Percentiles rank a stretch among this genome's conserved stretches.
These are phyloP conservation scores for Suaeda aralocaspica DNA, from an alignment of 148 eudicot genomes.

Conservation along the genomic window DNA sequence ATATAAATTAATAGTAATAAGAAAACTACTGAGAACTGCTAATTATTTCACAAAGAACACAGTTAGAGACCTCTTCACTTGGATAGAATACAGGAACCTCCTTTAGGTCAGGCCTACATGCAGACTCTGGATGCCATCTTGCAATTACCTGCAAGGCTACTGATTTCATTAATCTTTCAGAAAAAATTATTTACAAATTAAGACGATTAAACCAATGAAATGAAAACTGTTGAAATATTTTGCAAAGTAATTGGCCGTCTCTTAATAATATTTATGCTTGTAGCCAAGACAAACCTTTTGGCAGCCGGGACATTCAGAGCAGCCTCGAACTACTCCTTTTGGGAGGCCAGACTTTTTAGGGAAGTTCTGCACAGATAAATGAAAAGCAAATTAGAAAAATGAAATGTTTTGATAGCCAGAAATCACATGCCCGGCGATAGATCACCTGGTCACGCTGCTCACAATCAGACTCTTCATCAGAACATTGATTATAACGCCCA, in stretches of 20 bases:
- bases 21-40: neutral
- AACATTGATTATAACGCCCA: conserved; percentile 40
- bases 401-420: neutral
- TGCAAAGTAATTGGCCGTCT: no score
- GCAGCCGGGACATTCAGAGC: conserved; percentile 65
- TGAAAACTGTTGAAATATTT: neutral
- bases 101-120: conserved; percentile 71
- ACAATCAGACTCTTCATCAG: conserved; percentile 57
- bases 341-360: conserved; percentile 51
- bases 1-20: neutral
- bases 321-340: conserved; percentile 90
- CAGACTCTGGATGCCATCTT: conserved; percentile 82
- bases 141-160: conserved; percentile 84
- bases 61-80: conserved; percentile 64
- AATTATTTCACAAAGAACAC: neutral
- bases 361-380: conserved; percentile 42
- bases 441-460: conserved; percentile 57
- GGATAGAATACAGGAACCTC: conserved; percentile 93
- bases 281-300: conserved; percentile 62
- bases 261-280: neutral
- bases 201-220: conserved; percentile 11
- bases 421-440: neutral
- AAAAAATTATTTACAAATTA: neutral
- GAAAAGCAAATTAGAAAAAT: neutral
- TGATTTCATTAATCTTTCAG: no score